Evolutionary conservation across 2,329 filamentous ascomycete genomes (phyloP), one percentile per base, ranked within the genome.

Genomic region (Phialocephala subalpina): DNA sequence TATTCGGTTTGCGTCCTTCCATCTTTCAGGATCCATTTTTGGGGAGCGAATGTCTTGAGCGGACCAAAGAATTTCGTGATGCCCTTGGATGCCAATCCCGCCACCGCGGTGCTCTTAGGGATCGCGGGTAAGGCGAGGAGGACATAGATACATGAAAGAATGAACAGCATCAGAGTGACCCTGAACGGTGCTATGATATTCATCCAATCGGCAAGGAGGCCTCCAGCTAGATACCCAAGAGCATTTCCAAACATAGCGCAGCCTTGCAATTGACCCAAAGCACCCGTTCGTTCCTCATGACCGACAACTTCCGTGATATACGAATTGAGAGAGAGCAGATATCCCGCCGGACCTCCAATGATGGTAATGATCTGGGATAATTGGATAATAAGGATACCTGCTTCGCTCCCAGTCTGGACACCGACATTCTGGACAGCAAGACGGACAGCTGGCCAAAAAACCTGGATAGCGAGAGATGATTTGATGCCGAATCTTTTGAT

Each of bases 371-470:
- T 78, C 78, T 93, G 90, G 0, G 86, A 90, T 29, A 78, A 78
- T 76, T 93, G 90, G 35, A 92, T 86, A 33, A 92, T 88, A 16
- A 87, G 78, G 71, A 92, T 91, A n/a, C 90, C 90, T 0, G 79
- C 69, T 1, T 79, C 79, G n/a, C 86, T 86, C 1, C 90, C 90
- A 0, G 86, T 80, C 33, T 86, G 77, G 12, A 92, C 88, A 3
- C 88, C 90, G 29, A 91, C 68, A 63, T 90, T 87, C 74, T 93
- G 90, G 0, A 88, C 81, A 0, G 83, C 79, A 1, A 92, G 83
- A 2, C 90, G 83, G 8, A 91, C 78, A 2, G 88, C 89, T 0
- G 90, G 87, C 68, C 90, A 84, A 65, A 88, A 83, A 0, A 88
- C 87, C 75, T 91, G 88, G 14, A 87, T 81, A 55, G 89, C 73